phyloP scores from a whole-genome alignment of 805 yeast genomes.

The Candida cerambycidarum region DNA sequence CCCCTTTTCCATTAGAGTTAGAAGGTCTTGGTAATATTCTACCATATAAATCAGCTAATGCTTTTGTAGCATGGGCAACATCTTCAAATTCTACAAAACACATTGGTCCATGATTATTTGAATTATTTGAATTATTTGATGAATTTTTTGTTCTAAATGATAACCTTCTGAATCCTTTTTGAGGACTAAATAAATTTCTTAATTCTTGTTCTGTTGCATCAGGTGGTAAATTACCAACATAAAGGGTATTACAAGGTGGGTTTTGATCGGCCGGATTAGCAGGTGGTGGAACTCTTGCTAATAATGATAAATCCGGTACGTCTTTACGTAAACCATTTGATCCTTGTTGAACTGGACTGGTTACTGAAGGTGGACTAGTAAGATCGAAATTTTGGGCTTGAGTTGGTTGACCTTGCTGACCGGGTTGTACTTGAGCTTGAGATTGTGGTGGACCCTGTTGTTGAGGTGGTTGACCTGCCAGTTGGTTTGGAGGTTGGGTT shows the following conservation, averaged over 20 bases:
- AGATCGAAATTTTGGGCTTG: not conserved
- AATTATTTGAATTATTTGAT: conserved; percentile 28
- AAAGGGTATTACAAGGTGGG: conserved; percentile 96
- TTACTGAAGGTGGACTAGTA: conserved; percentile 8
- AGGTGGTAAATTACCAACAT: conserved; percentile 96
- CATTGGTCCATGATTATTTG: conserved; percentile 86
- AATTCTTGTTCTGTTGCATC: conserved; percentile 94
- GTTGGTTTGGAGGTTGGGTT: not conserved
- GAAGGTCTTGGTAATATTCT: conserved; percentile 79
- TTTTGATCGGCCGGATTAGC: conserved; percentile 99
- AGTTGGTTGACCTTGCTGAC: too few relatives aligned
- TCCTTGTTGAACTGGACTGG: conserved; percentile 16
- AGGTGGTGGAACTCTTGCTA: conserved; percentile 84
- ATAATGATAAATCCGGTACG: conserved; percentile 65
- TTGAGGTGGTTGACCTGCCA: not conserved
- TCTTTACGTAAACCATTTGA: conserved; percentile 23
- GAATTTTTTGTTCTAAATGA: conserved; percentile 72
- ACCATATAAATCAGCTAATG: conserved; percentile 92
- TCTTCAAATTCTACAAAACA: conserved; percentile 99
- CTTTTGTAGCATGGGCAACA: conserved; percentile 88
- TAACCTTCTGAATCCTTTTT: conserved; percentile 88
- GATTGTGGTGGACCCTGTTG: conserved; percentile 1
- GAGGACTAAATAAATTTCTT: conserved; percentile 80
- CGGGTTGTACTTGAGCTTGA: conserved; percentile 10
- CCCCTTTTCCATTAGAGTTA: conserved; percentile 76